Evolutionary conservation across 805 yeast species (phyloP).

Genomic region (Wickerhamiella bombiphila): DNA sequence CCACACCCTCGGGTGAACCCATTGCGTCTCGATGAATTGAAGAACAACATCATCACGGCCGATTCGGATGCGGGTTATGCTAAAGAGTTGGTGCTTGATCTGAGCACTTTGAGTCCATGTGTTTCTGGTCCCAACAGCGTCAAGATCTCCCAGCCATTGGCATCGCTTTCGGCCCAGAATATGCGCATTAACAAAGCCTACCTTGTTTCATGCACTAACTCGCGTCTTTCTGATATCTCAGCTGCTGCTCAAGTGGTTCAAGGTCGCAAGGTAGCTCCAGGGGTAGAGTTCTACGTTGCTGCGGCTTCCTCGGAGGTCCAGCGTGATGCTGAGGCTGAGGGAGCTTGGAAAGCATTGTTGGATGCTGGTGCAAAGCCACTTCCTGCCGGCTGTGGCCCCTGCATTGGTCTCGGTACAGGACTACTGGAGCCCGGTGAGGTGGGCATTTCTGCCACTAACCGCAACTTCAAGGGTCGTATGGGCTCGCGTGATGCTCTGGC

Average conservation of each 20-base stretch:
- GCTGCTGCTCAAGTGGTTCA: slow-evolving; percentile 85
- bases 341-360: slow-evolving; percentile 82
- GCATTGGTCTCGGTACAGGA: slow-evolving; percentile 95
- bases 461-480: slow-evolving; percentile 99
- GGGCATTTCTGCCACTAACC: slow-evolving; percentile 95
- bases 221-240: slow-evolving; percentile 79
- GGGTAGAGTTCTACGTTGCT: slow-evolving; percentile 92
- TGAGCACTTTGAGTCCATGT: slow-evolving; percentile 68
- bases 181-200: slow-evolving; percentile 85
- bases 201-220: slow-evolving; percentile 94
- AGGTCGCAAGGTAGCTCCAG: slow-evolving; percentile 70
- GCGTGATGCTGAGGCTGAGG: slow-evolving; percentile 74
- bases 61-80: slow-evolving; percentile 79
- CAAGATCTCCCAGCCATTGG: slow-evolving; percentile 67
- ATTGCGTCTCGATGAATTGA: slow-evolving; percentile 40
- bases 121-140: slow-evolving; percentile 97
- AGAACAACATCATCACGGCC: slow-evolving; percentile 32
- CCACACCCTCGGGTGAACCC: slow-evolving; percentile 74
- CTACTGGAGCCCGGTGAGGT: slow-evolving; percentile 89
- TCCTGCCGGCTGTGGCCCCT: slow-evolving; percentile 99
- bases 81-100: slow-evolving; percentile 69
- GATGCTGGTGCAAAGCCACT: slow-evolving; percentile 90
- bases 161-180: slow-evolving; percentile 56
- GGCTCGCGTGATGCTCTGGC: slow-evolving; percentile 95
- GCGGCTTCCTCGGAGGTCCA: slow-evolving; percentile 94